Base-by-base conservation (phyloP, 106 monocot genomes). In the Platanthera zijinensis region DNA sequence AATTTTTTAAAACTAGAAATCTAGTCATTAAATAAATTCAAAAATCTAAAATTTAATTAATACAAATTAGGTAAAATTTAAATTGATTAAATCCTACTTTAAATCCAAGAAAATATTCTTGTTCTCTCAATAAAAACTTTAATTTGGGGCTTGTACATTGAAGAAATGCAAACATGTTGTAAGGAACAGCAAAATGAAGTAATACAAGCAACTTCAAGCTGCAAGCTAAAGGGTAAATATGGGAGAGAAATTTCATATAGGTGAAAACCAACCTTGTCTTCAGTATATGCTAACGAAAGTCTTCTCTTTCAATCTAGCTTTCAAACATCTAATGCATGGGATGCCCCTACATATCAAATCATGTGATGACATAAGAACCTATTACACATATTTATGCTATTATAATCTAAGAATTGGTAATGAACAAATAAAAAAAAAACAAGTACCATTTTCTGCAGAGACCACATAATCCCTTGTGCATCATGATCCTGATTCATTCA, bases 191-290 rank as follows among this genome's bases (percentile, higher is more conserved):
- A 46, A 63, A 63, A 63, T 18, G 22, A 17, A 53, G 52, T 13
- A 21, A 63, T 53, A 53, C 52, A 8, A 53, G 52, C 11, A 53
- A 53, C 1, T 53, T 13, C 39, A 2, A 39, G 39, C 14, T 4
- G 14, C 53, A 53, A 53, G 12, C 53, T 10, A 10, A 10, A 53
- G 8, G 53, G 53, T 53, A 10, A 53, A 61, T 32, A 30, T 15
- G 32, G 22, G 30, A 68, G 2, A n/a, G 61, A 14, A 68, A 30
- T 10, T 32, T 9, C 2, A 68, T 8, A 10, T 68, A 32, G 7
- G 50, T 12, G 18, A 71, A 71, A 71, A 71, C 18, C 7, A 71
- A 71, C 71, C 49, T 71, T 71, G 49, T 18, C 71, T 49, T 49
- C 10, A 63, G 48, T 48, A 11, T 5, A 50, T 71, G 47, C 49